A percentile compares a stretch with the other conserved stretches of the same genome.
These are phyloP conservation scores for Eucalyptus brandiana DNA, from an alignment of 345 rosid genomes.

Conservation along the genomic window DNA sequence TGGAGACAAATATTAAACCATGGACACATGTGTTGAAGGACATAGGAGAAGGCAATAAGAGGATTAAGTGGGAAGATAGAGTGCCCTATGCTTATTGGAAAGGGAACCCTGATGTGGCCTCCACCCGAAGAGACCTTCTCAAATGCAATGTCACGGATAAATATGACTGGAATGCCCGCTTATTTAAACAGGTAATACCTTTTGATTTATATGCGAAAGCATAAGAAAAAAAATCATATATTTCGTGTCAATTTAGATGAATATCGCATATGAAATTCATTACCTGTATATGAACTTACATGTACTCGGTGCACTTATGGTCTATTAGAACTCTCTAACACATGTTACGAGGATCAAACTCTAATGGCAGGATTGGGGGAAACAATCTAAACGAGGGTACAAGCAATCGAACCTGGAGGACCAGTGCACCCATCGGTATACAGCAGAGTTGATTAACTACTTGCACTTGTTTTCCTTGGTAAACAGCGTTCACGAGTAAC, in stretches of 20 bases:
- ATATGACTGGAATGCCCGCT: slow-evolving; percentile 14
- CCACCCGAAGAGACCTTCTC: slow-evolving; percentile 8
- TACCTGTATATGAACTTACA: not conserved
- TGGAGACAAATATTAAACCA: slow-evolving; percentile 15
- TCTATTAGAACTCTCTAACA: not conserved
- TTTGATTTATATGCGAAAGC: not conserved
- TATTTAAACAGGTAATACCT: slow-evolving; percentile 6
- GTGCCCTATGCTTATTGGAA: slow-evolving; percentile 52
- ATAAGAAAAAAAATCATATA: not conserved
- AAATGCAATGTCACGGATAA: slow-evolving; percentile 14
- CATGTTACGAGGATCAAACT: not conserved
- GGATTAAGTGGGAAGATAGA: slow-evolving; percentile 28
- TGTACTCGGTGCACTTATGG: not conserved
- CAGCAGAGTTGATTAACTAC: not conserved
- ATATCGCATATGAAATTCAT: not conserved
- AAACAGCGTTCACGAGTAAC: not conserved
- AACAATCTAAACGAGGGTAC: slow-evolving; percentile 23
- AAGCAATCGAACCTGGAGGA: slow-evolving; percentile 36
- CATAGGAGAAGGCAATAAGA: slow-evolving; percentile 14
- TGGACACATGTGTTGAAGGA: slow-evolving; percentile 12
- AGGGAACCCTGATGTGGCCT: slow-evolving; percentile 33
- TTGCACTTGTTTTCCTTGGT: not conserved
- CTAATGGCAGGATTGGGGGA: slow-evolving; percentile 29
- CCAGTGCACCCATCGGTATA: slow-evolving; percentile 56
- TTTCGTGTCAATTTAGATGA: not conserved